These are phyloP conservation scores for Botrytis sinoallii DNA, from an alignment of 2,329 filamentous ascomycete genomes.

Conservation along the genomic window DNA sequence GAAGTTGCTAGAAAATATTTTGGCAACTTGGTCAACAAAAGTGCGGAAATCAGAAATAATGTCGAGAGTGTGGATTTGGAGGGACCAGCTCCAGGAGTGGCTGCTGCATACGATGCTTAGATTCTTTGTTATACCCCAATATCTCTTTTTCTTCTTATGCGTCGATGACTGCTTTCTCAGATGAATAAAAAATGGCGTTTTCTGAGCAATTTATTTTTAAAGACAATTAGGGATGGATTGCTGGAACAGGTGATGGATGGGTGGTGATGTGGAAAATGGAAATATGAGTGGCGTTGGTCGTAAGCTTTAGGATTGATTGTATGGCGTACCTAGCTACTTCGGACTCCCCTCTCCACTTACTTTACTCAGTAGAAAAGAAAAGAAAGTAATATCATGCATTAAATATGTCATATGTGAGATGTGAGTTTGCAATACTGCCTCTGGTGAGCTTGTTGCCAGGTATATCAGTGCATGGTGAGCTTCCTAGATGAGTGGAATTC, in stretches of 20 bases:
- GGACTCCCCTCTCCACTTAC: slow-evolving; percentile 12
- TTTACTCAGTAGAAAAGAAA: not conserved
- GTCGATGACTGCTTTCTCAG: not conserved
- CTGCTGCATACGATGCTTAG: slow-evolving; percentile 35
- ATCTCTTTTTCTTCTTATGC: slow-evolving; percentile 15
- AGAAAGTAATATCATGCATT: slow-evolving; percentile 1
- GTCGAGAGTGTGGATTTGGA: slow-evolving; percentile 39
- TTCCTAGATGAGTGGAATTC: not conserved
- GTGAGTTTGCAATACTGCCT: not conserved
- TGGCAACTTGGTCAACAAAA: slow-evolving; percentile 71
- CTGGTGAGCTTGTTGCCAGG: not conserved
- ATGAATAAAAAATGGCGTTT: slow-evolving; percentile 14
- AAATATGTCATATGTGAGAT: not conserved
- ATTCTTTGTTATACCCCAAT: slow-evolving; percentile 20
- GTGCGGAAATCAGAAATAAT: slow-evolving; percentile 47
- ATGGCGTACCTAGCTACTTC: slow-evolving; percentile 12
- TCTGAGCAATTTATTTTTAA: not conserved
- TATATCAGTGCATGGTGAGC: not conserved
- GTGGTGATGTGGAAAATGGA: slow-evolving; percentile 5
- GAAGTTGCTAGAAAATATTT: slow-evolving; percentile 90
- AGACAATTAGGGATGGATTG: slow-evolving; percentile 4
- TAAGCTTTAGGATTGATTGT: slow-evolving; percentile 9
- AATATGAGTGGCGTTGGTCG: slow-evolving; percentile 14
- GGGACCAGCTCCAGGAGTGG: slow-evolving; percentile 37
- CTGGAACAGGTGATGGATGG: slow-evolving; percentile 4